Evolutionary conservation across 73 alveolate species (phyloP).

Genomic region (Paraurostyla sp.): DNA sequence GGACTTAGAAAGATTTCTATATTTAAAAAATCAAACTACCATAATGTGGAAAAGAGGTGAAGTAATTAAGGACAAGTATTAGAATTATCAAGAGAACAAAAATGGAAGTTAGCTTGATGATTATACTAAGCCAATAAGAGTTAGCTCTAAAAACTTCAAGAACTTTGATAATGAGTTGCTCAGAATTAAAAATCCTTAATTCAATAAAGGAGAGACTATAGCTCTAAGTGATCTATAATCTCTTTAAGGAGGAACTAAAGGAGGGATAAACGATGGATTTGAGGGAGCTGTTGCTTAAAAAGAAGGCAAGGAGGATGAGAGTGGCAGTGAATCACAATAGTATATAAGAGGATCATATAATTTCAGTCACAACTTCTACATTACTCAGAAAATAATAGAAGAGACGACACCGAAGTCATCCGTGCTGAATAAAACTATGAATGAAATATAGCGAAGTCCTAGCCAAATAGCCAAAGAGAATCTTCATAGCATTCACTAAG

Average conservation of each 20-base stretch:
- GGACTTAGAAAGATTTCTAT: constrained; percentile 20
- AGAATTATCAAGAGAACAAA: background rate
- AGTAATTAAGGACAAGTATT: background rate
- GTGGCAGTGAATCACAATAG: background rate
- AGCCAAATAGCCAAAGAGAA: background rate
- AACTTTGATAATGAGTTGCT: background rate
- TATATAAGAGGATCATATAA: background rate
- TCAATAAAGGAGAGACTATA: constrained; percentile 26
- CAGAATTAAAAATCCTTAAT: constrained; percentile 21
- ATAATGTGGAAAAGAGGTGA: constrained; percentile 32
- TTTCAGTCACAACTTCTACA: background rate
- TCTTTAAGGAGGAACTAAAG: constrained; percentile 15
- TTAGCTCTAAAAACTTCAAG: constrained; percentile 15
- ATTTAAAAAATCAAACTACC: constrained; percentile 30
- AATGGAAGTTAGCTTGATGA: background rate
- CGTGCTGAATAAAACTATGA: too few relatives aligned
- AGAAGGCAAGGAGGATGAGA: background rate
- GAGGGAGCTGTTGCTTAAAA: background rate
- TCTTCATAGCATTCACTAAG: background rate
- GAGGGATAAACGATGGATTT: too few relatives aligned
- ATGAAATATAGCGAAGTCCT: background rate
- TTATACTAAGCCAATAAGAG: constrained; percentile 12
- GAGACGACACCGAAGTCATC: background rate
- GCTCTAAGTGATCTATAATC: constrained; percentile 35
- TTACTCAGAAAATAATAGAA: background rate